These are phyloP conservation scores for Rhodotorula taiwanensis DNA, from an alignment of 768 basidiomycete species.

Conservation along the genomic window DNA sequence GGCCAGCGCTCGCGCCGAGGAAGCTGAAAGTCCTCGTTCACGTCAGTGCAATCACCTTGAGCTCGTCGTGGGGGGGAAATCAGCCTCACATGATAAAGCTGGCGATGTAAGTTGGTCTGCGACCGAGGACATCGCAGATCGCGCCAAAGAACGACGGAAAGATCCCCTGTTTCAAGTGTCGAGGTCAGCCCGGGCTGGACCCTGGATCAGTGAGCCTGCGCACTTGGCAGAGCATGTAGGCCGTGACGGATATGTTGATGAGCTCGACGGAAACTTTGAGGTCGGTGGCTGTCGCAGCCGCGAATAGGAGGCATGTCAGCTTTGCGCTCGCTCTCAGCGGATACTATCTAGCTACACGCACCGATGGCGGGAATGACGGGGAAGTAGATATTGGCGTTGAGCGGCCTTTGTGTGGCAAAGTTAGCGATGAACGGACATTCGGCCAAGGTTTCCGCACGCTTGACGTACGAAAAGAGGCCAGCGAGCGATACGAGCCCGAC, in stretches of 20 bases:
- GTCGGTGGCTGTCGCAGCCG: too few relatives aligned
- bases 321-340: too few relatives aligned
- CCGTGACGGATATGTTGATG: conserved; percentile 20
- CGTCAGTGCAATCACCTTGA: not conserved
- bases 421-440: too few relatives aligned
- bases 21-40: conserved; percentile 6
- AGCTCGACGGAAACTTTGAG: conserved; percentile 10
- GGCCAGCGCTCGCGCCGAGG: conserved; percentile 32
- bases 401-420: too few relatives aligned
- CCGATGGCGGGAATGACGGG: conserved; percentile 32
- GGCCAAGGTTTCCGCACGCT: not conserved
- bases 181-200: too few relatives aligned
- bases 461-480: conserved; percentile 22
- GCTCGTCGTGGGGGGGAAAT: not conserved
- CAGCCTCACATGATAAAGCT: conserved; percentile 24
- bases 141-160: conserved; percentile 27
- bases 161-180: conserved; percentile 25
- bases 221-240: conserved; percentile 24
- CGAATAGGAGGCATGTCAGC: too few relatives aligned
- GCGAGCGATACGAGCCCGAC: conserved; percentile 19
- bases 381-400: conserved; percentile 26
- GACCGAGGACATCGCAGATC: conserved; percentile 27
- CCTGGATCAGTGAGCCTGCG: too few relatives aligned
- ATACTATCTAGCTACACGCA: too few relatives aligned
- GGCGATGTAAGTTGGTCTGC: conserved; percentile 22